Evolutionary conservation across 306 rosid species (phyloP), one percentile per base, ranked within the genome.

Genomic region (Quillaja saponaria): DNA sequence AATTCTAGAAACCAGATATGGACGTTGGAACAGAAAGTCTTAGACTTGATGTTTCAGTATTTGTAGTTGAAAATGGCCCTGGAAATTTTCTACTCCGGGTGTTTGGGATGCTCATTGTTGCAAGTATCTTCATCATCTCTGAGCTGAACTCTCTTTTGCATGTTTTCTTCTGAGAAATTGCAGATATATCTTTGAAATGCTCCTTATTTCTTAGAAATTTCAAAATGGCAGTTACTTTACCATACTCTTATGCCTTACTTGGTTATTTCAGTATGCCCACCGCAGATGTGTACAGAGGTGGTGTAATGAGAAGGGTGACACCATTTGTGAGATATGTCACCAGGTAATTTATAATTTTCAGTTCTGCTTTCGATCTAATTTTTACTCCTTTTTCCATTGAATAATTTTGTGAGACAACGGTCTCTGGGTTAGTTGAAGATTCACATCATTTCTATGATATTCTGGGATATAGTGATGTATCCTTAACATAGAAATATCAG

Each of bases 271-370:
- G 99, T 94, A 87, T 6, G 99, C 97, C 4, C 99, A 94, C 80
- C 84, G 97, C 31, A 81, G 80, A 73, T 94, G 99, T 55, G 72
- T 94, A 65, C 99, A 94, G 58, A 72, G 84, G 66, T 94, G 99
- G 99, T 94, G 99, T 58, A 81, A 94, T 65, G 99, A 89, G 82
- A 94, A 94, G 75, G 96, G 99, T 33, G 86, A 94, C 75, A 89
- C 91, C 35, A 60, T 73, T 15, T 94, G 99, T 69, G 99, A 94
- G 84, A 94, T 94, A 78, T 94, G 99, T 79, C 97, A 80, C 58
- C 91, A 92, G 96, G 99, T 87, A 73, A 54, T 64, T 69, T 71
- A 15, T 42, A 18, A n/a, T 56, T 34, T 47, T 52, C 28, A 3
- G 58, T 54, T 55, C 14, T 51, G 39, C 41, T 56, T 67, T 49